Base-by-base conservation (phyloP, 169 alveolate species). In the Cyclospora cayetanensis region DNA sequence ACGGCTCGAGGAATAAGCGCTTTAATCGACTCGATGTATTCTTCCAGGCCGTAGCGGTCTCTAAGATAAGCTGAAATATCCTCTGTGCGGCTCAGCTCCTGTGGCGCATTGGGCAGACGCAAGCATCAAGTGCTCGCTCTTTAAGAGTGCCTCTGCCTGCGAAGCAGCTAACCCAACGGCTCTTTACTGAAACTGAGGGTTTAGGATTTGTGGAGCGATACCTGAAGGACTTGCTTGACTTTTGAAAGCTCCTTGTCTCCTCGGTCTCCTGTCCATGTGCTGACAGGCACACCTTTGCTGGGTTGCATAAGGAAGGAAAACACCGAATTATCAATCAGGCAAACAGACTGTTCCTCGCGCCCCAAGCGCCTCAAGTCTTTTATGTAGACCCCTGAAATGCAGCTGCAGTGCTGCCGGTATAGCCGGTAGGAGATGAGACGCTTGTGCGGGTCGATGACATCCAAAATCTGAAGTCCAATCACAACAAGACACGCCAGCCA, bases 321-420 rank as follows among this genome's bases (percentile, higher is more conserved):
- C 22, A 98, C 98, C 37, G 98, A 96, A 92, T 98, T 97, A 89
- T 97, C 99, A 46, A 96, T 93, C 25, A 96, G 94, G 12, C 96
- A 93, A 15, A 96, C 89, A 43, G 96, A 96, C 60, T 95, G 91
- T 39, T 96, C 77, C 35, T 94, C 92, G 79, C 99, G 93, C 22
- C 97, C 97, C 27, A 96, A 90, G 65, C 88, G 94, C 1, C 90
- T 74, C 1, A 84, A 68, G 68, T 84, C 91, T 31, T 84, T 84
- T 35, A 55, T 41, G 31, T 39, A 65, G 41, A 42, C 82, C 43
- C 82, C 91, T 41, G 41, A 39, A 9, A 63, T 63, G 25, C 20
- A 46, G 9, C 83, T 84, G 91, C 91, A 84, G 68, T 84, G 91
- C 43, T 55, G 66, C 11, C 91, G 91, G 68, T 84, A 84, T 9